Percentiles rank a stretch among this genome's conserved stretches.
phyloP scores from a whole-genome alignment of 768 basidiomycete genomes.

The Termitomyces sp. region DNA sequence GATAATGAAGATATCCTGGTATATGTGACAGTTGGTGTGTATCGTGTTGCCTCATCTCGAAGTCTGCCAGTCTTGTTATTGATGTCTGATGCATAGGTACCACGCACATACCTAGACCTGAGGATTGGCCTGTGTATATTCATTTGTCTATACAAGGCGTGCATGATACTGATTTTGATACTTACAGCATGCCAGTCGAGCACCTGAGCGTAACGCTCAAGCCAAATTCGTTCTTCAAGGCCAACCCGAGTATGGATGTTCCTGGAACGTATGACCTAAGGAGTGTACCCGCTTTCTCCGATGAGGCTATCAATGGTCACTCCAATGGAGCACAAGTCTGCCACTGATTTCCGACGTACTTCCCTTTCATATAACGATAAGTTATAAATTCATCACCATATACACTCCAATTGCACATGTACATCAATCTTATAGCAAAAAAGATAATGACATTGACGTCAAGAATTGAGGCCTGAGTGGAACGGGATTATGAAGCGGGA shows the following conservation, averaged over 20 bases:
- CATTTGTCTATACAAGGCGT: neutral
- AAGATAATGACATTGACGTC: neutral
- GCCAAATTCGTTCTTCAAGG: constrained; percentile 78
- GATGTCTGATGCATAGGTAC: constrained; percentile 37
- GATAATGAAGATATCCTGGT: constrained; percentile 76
- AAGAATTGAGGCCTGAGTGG: neutral
- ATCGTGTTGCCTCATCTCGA: constrained; percentile 2
- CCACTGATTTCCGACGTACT: neutral
- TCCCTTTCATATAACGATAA: neutral
- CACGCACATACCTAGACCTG: constrained; percentile 80
- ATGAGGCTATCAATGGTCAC: constrained; percentile 7
- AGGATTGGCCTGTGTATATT: constrained; percentile 80
- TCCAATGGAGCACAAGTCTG: constrained; percentile 9
- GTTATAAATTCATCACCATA: neutral
- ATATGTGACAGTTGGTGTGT: constrained; percentile 63
- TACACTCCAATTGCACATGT: neutral
- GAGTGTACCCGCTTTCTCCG: constrained; percentile 56
- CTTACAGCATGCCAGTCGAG: constrained; percentile 74
- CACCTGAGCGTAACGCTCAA: constrained; percentile 67
- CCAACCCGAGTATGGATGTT: constrained; percentile 88
- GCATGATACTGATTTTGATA: neutral
- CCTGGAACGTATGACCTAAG: constrained; percentile 60
- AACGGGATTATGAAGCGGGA: neutral
- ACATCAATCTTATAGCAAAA: neutral
- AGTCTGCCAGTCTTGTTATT: neutral